Percentiles rank a stretch among this genome's conserved stretches.
These are phyloP conservation scores for Mariannaea elegans DNA, from an alignment of 2,329 filamentous ascomycete genomes.

Conservation along the genomic window DNA sequence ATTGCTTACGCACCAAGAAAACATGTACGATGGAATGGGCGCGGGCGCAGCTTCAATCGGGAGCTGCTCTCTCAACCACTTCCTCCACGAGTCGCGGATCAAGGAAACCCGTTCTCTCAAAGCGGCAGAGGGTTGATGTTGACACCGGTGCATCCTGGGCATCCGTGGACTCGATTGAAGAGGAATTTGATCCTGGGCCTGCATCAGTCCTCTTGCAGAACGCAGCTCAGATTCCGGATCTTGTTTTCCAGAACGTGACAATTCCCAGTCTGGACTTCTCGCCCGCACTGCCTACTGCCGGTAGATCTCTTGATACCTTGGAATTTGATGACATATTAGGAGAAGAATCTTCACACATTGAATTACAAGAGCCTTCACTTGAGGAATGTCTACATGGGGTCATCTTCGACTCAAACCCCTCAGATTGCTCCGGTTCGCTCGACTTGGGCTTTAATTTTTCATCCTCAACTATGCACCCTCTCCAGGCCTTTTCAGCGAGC, in stretches of 20 bases:
- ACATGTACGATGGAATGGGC: conserved; percentile 24
- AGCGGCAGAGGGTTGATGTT: conserved; percentile 18
- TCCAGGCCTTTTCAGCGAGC: not conserved
- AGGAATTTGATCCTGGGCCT: conserved; percentile 7
- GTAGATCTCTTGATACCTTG: not conserved
- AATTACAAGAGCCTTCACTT: conserved; percentile 7
- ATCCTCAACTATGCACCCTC: not conserved
- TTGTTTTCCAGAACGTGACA: conserved; percentile 6
- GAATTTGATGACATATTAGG: not conserved
- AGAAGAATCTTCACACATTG: not conserved
- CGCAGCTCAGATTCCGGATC: conserved; percentile 2
- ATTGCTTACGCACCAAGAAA: conserved; percentile 21
- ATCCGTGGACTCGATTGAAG: not conserved
- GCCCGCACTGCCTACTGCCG: not conserved
- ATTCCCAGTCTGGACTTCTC: conserved; percentile 17
- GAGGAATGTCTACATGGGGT: not conserved
- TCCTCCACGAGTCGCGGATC: not conserved
- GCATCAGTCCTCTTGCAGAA: conserved; percentile 7
- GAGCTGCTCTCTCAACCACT: conserved; percentile 22
- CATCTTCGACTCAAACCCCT: conserved; percentile 4
- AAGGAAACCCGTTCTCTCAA: not conserved
- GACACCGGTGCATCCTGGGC: not conserved
- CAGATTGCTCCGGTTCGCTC: conserved; percentile 9
- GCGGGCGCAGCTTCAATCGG: conserved; percentile 16
- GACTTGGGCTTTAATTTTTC: conserved; percentile 16